Evolutionary conservation across 768 basidiomycete genomes (phyloP), one percentile per base, ranked within the genome.

Genomic region (Agrocybe chaxingu): DNA sequence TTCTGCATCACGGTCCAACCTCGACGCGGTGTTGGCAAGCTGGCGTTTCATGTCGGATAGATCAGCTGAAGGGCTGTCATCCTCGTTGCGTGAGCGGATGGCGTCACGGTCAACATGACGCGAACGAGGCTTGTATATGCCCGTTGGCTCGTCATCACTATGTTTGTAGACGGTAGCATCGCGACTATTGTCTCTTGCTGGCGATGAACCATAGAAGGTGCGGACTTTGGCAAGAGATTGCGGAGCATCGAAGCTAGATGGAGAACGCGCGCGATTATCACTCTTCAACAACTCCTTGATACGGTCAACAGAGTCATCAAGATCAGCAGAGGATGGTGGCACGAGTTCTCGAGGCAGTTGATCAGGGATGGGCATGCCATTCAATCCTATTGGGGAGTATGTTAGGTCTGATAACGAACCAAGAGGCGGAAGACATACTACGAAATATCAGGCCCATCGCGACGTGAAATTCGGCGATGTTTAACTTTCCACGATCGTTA

Each of bases 361-460:
- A 30, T 89, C 87, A 1, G 97, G 97, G 39, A 98, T 82, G 1
- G 85, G 81, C 67, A 91, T 94, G 8, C 97, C 96, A 65, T 95
- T 97, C 18, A 99, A 77, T 39, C 82, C 95, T 98, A 58, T 0
- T 42, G 12, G 7, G 38, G 48, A 18, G 50, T 44, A 31, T 29
- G 50, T 44, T 47, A 36, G 31, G 30, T 31, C 11, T 12, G 31
- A 34, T 34, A 31, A 45, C 32, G 18, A 33, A 41, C 7, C 24
- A 38, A 13, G 30, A 13, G 5, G 46, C n/a, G 16, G 19, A 24
- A 41, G 24, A 81, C 90, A 59, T 71, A 98, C 96, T 80, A 63
- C 97, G 85, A 70, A 94, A 98, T 62, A 99, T 98, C 48, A 98
- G 74, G 46, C 91, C 93, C 96, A 99, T 99, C 0, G 97, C 97